phyloP scores from a whole-genome alignment of 257 asterid genomes.

The Ilex asprella region DNA sequence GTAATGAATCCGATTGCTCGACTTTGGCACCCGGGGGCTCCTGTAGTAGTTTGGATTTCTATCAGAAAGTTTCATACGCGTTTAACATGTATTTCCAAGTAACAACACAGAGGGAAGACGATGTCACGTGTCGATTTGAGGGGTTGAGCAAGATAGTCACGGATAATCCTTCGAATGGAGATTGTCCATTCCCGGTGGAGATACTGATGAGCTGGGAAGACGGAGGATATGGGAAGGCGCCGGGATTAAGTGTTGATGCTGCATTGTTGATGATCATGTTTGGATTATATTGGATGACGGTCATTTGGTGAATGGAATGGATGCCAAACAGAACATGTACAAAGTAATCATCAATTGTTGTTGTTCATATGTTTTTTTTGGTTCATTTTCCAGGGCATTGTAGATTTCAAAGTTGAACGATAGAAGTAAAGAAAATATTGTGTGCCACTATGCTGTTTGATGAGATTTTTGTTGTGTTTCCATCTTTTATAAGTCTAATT shows the following conservation, averaged over 20 bases:
- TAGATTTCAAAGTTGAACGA: too few species aligned
- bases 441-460: too few species aligned
- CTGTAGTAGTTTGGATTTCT: constrained; percentile 15
- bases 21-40: constrained; percentile 16
- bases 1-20: constrained; percentile 26
- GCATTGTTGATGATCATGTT: too few species aligned
- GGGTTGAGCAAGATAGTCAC: constrained; percentile 39
- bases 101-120: constrained; percentile 8
- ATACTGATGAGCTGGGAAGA: constrained; percentile 3
- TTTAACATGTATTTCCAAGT: constrained; percentile 31
- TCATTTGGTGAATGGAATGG: too few species aligned
- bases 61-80: constrained; percentile 19
- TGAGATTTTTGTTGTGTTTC: too few species aligned
- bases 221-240: not conserved
- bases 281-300: too few species aligned
- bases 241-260: not conserved
- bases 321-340: too few species aligned
- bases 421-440: too few species aligned
- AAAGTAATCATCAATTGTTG: too few species aligned
- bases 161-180: constrained; percentile 23
- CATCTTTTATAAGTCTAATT: too few species aligned
- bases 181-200: constrained; percentile 50
- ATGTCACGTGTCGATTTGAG: constrained; percentile 23
- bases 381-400: too few species aligned
- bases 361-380: too few species aligned